Base-by-base conservation (phyloP, 306 rosid species). In the Casuarina glauca region DNA sequence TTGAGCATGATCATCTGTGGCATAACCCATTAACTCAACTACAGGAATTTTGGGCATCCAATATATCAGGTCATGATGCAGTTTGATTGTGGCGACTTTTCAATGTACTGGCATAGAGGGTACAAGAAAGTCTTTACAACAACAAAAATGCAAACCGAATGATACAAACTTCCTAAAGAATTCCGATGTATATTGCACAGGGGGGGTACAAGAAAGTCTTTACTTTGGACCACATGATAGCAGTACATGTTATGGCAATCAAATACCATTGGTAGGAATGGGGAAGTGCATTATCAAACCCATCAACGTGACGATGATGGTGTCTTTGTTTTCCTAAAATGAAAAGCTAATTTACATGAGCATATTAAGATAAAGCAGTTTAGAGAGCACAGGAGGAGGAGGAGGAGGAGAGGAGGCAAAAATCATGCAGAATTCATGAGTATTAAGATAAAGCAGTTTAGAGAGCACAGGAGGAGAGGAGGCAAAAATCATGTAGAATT, bases 51-150 rank as follows among this genome's bases (percentile, higher is more conserved):
- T 42, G 50, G 71, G 49, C 49, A 66, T 42, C 71, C 71, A 66
- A 66, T 66, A 66, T 66, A 66, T 26, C 35, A 41, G 42, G 71
- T 66, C 50, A 41, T 66, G 71, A 66, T 66, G 50, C 12, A 16
- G n/a, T 16, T 66, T 66, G 71, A 42, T 66, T 16, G 42, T 9
- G 49, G 20, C 7, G 50, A 66, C 71, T 66, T 66, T 42, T 66
- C 36, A 48, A 48, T 48, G 15, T 36, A 57, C 20, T 20, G 63
- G 9, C 20, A 26, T 26, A 26, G 32, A 26, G 32, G 32, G 32
- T 26, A 26, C 32, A 26, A 26, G 32, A 26, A 26, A 17, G 3
- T 19, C 26, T 17, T 26, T 17, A 55, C 63, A 57, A 7, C 63
- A 19, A 57, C n/a, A 57, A 57, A n/a, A 19, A 57, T 57, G 63